Evolutionary conservation across 306 rosid genomes (phyloP).

Genomic region (Pueraria montana): DNA sequence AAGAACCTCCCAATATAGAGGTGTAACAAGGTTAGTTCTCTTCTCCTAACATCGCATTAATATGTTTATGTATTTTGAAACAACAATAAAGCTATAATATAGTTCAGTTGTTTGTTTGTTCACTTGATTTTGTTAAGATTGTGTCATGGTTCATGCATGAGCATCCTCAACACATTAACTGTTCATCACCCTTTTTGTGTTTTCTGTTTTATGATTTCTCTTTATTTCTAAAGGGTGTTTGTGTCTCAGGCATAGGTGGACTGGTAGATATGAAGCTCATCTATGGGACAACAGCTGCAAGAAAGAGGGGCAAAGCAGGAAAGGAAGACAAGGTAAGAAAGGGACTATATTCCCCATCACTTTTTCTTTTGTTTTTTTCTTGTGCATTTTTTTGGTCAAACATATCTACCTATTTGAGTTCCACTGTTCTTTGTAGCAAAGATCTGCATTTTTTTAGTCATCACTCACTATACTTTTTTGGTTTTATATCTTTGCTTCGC

Average conservation of each 20-base stretch:
- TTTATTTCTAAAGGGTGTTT: conserved; percentile 46
- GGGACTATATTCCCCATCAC: conserved; percentile 27
- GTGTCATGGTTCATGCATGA: conserved; percentile 7
- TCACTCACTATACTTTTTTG: conserved; percentile 29
- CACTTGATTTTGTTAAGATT: neutral
- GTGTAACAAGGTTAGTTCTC: conserved; percentile 82
- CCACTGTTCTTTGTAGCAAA: conserved; percentile 19
- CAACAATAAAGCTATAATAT: neutral
- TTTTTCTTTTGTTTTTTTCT: conserved; percentile 29
- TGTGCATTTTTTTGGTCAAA: conserved; percentile 38
- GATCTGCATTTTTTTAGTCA: conserved; percentile 33
- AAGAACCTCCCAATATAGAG: conserved; percentile 92
- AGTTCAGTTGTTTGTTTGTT: conserved; percentile 18
- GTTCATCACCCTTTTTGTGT: neutral
- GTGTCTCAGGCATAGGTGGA: conserved; percentile 85
- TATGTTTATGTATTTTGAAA: neutral
- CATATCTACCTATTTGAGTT: conserved; percentile 30
- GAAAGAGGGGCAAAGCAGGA: conserved; percentile 96
- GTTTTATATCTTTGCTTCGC: conserved; percentile 32
- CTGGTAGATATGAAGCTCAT: conserved; percentile 98
- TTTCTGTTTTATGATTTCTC: neutral
- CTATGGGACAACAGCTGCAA: conserved; percentile 95
- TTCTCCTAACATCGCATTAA: conserved; percentile 10
- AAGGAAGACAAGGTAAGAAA: conserved; percentile 93
- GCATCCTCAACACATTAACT: conserved; percentile 4